Base-by-base conservation (phyloP, 352 stramenopile genomes). In the Peronosclerospora sorghi region DNA sequence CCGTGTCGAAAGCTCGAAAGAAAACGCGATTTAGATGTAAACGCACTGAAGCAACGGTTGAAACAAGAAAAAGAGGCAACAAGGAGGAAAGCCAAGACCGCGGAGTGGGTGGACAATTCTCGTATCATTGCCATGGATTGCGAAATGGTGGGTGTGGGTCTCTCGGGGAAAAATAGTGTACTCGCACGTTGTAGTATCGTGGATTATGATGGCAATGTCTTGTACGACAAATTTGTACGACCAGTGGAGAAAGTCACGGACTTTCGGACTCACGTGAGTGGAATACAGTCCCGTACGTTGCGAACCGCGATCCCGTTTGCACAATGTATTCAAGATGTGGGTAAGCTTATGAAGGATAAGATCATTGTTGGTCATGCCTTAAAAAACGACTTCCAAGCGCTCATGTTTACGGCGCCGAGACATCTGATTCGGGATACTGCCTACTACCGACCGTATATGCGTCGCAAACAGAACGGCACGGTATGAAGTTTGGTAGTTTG, bases 111-210 rank as follows among this genome's bases (percentile, higher is more conserved):
- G 50, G 74, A 89, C 61, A 84, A 85, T 50, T 54, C 51, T 21
- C 41, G 48, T 6, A 86, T 93, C 45, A 53, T 90, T 15, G 80
- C 58, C n/a, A 90, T 93, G 75, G 80, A 93, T 74, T 93, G 80
- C 52, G 80, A 93, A 55, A 93, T 93, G 80, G 80, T 93, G 6
- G 80, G 80, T 24, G 80, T 93, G 2, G 80, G 80, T 0, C 48
- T 83, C 12, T 80, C 69, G 2, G 80, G 80, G 19, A 84, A 81
- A 46, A 78, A 70, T 18, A 90, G 78, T 32, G 80, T 86, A 26
- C 50, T 93, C 15, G 80, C 80, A 17, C 73, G 80, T n/a, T 93
- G 80, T 62, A 90, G 77, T 68, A 85, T 93, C 35, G 76, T 93
- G 24, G 73, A 89, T 56, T 93, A 81, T 43, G 60, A 93, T 9